Percentiles rank a stretch among this genome's conserved stretches.
These are phyloP conservation scores for Mycena venus DNA, from an alignment of 768 basidiomycete genomes.

Conservation along the genomic window DNA sequence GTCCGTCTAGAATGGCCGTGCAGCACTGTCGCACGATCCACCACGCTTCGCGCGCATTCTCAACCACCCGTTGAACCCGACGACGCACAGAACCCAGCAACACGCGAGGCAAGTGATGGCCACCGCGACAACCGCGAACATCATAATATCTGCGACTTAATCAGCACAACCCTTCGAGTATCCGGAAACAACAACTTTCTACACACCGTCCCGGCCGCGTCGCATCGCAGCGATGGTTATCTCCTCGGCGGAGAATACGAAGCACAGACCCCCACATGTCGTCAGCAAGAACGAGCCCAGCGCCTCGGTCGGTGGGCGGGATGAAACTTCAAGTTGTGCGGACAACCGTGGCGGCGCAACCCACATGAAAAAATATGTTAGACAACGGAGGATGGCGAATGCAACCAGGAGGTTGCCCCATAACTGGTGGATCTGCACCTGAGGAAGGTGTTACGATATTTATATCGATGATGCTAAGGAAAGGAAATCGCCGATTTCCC, in stretches of 20 bases:
- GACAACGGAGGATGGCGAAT: constrained; percentile 82
- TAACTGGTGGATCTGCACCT: constrained; percentile 90
- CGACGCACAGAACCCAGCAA: constrained; percentile 83
- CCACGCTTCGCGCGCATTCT: constrained; percentile 55
- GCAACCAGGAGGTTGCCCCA: constrained; percentile 92
- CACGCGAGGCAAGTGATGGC: constrained; percentile 90
- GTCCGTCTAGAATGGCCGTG: constrained; percentile 35
- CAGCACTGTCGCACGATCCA: constrained; percentile 49
- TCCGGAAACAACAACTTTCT: not conserved
- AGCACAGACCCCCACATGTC: constrained; percentile 88
- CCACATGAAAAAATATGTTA: constrained; percentile 97
- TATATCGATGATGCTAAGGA: not conserved
- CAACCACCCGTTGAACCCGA: constrained; percentile 88
- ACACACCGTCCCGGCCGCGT: constrained; percentile 83
- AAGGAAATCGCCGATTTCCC: not conserved
- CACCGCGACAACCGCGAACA: constrained; percentile 89
- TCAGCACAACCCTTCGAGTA: not conserved
- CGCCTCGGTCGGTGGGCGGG: constrained; percentile 94
- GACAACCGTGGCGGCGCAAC: constrained; percentile 84
- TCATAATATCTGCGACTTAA: constrained; percentile 78
- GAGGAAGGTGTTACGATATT: too few relatives aligned
- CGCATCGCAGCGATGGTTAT: constrained; percentile 93
- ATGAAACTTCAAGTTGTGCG: constrained; percentile 87
- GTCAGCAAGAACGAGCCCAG: constrained; percentile 89
- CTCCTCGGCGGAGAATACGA: constrained; percentile 93